These are phyloP conservation scores for Penicillium sclerotiorum DNA, from an alignment of 2,329 filamentous ascomycete genomes.

Conservation along the genomic window DNA sequence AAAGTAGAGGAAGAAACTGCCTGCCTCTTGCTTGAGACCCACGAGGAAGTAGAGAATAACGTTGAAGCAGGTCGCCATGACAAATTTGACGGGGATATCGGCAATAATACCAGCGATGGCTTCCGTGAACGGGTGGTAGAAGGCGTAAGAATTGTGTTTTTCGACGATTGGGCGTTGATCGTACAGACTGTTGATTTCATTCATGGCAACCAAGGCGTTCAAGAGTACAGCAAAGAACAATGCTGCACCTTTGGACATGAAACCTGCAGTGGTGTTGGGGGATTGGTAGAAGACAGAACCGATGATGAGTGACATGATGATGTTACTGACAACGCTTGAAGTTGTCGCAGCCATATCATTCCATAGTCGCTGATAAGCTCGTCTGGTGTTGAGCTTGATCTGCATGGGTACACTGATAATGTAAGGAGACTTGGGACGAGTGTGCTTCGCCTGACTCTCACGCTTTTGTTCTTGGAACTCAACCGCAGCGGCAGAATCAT, in stretches of 20 bases:
- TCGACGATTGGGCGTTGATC: slow-evolving; percentile 29
- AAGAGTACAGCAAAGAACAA: slow-evolving; percentile 85
- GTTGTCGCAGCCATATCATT: slow-evolving; percentile 66
- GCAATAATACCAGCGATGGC: slow-evolving; percentile 20
- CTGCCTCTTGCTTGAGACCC: slow-evolving; percentile 71
- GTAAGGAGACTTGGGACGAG: slow-evolving; percentile 19
- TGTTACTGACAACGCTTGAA: slow-evolving; percentile 9
- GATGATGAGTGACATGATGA: slow-evolving; percentile 73
- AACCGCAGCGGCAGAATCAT: slow-evolving; percentile 19
- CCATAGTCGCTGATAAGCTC: slow-evolving; percentile 72
- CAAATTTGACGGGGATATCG: slow-evolving; percentile 71
- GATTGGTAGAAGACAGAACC: slow-evolving; percentile 80
- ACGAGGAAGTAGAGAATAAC: slow-evolving; percentile 83
- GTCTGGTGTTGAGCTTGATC: slow-evolving; percentile 31
- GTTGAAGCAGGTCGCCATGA: slow-evolving; percentile 72
- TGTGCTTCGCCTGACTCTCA: slow-evolving; percentile 32
- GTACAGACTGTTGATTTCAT: slow-evolving; percentile 46
- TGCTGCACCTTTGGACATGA: slow-evolving; percentile 74
- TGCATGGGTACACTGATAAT: slow-evolving; percentile 17
- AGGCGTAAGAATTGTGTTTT: slow-evolving; percentile 34
- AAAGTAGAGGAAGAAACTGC: slow-evolving; percentile 82
- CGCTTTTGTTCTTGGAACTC: slow-evolving; percentile 30
- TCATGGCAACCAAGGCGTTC: slow-evolving; percentile 69
- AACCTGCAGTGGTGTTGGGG: slow-evolving; percentile 62
- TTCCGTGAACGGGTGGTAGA: slow-evolving; percentile 31